Conservation (phyloP, 495 filamentous ascomycete genomes). For the Schizothecium vesticola region DNA sequence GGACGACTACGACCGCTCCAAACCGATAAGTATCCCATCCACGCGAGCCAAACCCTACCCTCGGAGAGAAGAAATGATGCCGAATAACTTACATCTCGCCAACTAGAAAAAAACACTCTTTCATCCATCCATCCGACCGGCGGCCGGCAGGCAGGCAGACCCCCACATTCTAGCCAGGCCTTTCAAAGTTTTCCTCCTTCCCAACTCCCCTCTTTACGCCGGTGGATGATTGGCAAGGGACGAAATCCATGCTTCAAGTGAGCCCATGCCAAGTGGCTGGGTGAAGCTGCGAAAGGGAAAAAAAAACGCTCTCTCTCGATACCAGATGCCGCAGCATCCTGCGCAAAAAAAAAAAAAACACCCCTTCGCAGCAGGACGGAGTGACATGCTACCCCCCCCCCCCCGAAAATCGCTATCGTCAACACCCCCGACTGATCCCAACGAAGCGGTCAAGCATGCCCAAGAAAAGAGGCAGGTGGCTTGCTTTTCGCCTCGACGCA, state of each 20-base stretch:
- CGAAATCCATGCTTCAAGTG: too few species aligned
- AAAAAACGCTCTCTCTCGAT: not conserved
- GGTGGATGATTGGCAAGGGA: not conserved
- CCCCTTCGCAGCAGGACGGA: not conserved
- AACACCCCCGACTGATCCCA: too few species aligned
- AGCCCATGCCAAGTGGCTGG: not conserved
- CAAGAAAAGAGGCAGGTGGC: not conserved
- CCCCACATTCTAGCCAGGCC: not conserved
- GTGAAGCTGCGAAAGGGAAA: not conserved
- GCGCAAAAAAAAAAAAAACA: not conserved
- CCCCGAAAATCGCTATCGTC: not conserved
- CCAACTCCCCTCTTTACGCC: not conserved
- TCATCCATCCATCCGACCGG: not conserved
- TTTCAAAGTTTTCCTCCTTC: not conserved
- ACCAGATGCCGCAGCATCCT: not conserved
- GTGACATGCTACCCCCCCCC: not conserved
- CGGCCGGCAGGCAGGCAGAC: not conserved
- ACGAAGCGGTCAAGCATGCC: not conserved
- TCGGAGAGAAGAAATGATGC: not conserved
- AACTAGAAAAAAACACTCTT: not conserved
- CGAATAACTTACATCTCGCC: not conserved
- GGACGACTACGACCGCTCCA: too few species aligned
- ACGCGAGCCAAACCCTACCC: not conserved
- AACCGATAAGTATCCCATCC: not conserved
- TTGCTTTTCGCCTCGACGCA: not conserved